Evolutionary conservation across 192 early-diverging fungal species (phyloP).

Genomic region (Irineochytrium annulatum): DNA sequence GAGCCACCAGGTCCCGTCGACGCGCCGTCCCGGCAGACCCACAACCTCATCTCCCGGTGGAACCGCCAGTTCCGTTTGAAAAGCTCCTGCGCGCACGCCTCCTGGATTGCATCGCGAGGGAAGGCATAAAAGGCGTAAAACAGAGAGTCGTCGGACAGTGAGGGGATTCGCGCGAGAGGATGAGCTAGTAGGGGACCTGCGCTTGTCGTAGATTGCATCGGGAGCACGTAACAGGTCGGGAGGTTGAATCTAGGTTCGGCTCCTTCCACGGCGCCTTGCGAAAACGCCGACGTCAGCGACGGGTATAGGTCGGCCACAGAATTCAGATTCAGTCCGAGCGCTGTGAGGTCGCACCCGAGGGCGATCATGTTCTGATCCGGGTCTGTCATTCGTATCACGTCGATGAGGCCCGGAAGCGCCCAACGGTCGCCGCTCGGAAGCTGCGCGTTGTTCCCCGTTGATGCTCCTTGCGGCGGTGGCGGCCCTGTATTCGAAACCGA

Average conservation of each 20-base stretch:
- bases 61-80: slow-evolving; percentile 92
- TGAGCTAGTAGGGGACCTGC: slow-evolving; percentile 11
- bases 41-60: slow-evolving; percentile 89
- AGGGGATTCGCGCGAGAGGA: slow-evolving; percentile 65
- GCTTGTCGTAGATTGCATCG: too few relatives aligned
- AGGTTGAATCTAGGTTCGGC: slow-evolving; percentile 81
- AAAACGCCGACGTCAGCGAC: slow-evolving; percentile 87
- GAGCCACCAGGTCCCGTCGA: not conserved
- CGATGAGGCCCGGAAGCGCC: slow-evolving; percentile 84
- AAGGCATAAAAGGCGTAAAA: slow-evolving; percentile 97
- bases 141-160: slow-evolving; percentile 86
- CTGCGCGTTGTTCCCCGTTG: slow-evolving; percentile 7
- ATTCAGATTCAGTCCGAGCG: slow-evolving; percentile 65
- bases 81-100: slow-evolving; percentile 91
- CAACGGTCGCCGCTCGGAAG: slow-evolving; percentile 53
- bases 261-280: slow-evolving; percentile 65
- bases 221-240: slow-evolving; percentile 70
- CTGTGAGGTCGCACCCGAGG: slow-evolving; percentile 86
- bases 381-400: slow-evolving; percentile 74
- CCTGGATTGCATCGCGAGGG: slow-evolving; percentile 89
- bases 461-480: slow-evolving; percentile 18
- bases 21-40: slow-evolving; percentile 78
- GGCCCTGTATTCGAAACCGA: slow-evolving; percentile 25
- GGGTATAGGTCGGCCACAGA: slow-evolving; percentile 60
- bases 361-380: slow-evolving; percentile 75